Conservation (phyloP, 331 rosid species). For the Erythrophleum ivorense region DNA sequence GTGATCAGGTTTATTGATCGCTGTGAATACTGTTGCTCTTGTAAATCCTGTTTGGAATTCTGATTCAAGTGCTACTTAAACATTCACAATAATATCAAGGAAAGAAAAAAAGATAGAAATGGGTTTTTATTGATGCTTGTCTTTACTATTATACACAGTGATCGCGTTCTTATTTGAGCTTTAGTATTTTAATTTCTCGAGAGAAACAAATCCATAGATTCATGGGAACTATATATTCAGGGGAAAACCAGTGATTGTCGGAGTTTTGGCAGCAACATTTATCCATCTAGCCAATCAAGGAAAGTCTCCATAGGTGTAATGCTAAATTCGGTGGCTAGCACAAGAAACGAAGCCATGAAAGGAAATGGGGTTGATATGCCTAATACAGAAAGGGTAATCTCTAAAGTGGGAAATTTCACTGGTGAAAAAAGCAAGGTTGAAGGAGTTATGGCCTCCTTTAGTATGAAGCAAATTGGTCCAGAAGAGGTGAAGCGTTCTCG, state of each 20-base stretch:
- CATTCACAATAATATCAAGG: not conserved
- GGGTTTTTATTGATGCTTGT: not conserved
- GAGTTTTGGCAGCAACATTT: slow-evolving; percentile 68
- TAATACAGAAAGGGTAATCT: slow-evolving; percentile 45
- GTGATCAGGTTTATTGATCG: slow-evolving; percentile 22
- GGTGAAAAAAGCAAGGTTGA: slow-evolving; percentile 48
- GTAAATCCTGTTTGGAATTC: slow-evolving; percentile 13
- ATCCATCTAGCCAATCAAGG: slow-evolving; percentile 78
- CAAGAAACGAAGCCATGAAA: slow-evolving; percentile 42
- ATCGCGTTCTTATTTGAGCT: slow-evolving; percentile 29
- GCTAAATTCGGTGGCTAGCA: slow-evolving; percentile 48
- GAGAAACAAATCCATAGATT: slow-evolving; percentile 23
- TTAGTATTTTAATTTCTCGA: slow-evolving; percentile 4
- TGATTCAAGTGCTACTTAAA: slow-evolving; percentile 15
- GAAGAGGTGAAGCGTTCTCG: slow-evolving; percentile 56
- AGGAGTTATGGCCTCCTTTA: slow-evolving; percentile 48
- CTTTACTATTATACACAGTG: not conserved
- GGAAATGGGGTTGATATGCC: slow-evolving; percentile 31
- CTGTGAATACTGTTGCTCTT: slow-evolving; percentile 15
- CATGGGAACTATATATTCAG: slow-evolving; percentile 51
- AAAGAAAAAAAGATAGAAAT: not conserved
- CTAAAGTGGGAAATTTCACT: slow-evolving; percentile 45
- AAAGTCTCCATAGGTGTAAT: slow-evolving; percentile 90
- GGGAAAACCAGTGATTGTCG: slow-evolving; percentile 56
- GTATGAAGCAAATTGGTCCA: slow-evolving; percentile 46